Conservation (phyloP, 2,329 filamentous ascomycete genomes). For the Paraconiothyrium brasiliense region DNA sequence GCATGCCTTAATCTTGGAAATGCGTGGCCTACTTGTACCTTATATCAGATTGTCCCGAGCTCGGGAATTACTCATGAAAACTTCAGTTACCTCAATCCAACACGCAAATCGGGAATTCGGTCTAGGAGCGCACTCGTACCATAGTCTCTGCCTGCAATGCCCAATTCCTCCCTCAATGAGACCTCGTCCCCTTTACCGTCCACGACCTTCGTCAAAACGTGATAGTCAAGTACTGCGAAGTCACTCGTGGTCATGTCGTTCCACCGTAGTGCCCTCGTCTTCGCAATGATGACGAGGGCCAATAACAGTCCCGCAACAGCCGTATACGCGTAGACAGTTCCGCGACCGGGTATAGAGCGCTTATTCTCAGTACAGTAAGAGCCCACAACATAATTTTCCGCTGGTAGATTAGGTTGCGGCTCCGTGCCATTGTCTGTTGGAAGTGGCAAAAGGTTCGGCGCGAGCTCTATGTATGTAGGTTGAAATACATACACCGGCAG, state of each 20-base stretch:
- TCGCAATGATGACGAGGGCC: conserved; percentile 19
- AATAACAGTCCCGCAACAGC: conserved; percentile 22
- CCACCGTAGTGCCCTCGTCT: conserved; percentile 18
- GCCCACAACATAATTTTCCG: conserved; percentile 26
- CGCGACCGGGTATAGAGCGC: conserved; percentile 23
- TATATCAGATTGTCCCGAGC: too few species aligned
- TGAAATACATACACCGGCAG: conserved; percentile 28
- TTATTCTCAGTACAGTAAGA: conserved; percentile 20
- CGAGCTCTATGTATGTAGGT: conserved; percentile 16
- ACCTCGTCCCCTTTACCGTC: neutral
- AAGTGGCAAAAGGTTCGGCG: neutral
- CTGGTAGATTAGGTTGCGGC: conserved; percentile 20
- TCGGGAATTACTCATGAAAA: too few species aligned
- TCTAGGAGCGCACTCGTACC: neutral
- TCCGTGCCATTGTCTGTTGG: conserved; percentile 16
- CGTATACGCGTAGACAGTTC: conserved; percentile 25
- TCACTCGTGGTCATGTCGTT: conserved; percentile 19
- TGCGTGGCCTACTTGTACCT: too few species aligned
- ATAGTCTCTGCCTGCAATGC: neutral
- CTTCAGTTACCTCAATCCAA: neutral
- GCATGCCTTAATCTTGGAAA: neutral
- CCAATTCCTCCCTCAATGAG: neutral
- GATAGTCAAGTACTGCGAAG: conserved; percentile 25
- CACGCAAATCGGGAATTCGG: neutral
- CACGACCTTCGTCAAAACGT: conserved; percentile 17